Percentiles rank a stretch among this genome's conserved stretches.
Conservation (phyloP, 768 basidiomycete species). For the Phanerochaete carnosa region DNA sequence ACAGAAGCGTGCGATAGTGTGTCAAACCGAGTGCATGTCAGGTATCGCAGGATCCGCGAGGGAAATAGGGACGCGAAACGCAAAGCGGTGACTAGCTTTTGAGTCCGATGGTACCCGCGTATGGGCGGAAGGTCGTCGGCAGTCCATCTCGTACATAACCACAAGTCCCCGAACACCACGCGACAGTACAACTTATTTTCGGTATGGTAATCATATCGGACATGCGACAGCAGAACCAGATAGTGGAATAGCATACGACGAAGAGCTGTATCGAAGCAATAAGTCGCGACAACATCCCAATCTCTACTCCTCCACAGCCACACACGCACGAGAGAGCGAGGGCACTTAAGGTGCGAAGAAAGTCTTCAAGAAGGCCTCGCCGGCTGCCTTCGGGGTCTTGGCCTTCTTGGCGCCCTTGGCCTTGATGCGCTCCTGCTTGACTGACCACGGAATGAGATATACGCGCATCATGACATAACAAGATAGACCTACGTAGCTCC, state of each 20-base stretch:
- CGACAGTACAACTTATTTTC: conserved; percentile 1
- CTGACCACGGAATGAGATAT: conserved; percentile 33
- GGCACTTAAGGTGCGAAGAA: conserved; percentile 76
- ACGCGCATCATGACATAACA: not conserved
- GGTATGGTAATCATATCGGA: conserved; percentile 14
- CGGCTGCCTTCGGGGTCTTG: conserved; percentile 60
- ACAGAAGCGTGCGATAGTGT: too few relatives aligned
- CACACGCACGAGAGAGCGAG: not conserved
- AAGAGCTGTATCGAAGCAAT: not conserved
- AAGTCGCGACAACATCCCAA: conserved; percentile 1
- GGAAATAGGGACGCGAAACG: too few relatives aligned
- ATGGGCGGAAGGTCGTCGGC: too few relatives aligned
- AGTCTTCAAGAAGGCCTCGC: conserved; percentile 79
- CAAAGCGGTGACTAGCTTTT: too few relatives aligned
- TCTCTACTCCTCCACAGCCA: conserved; percentile 9
- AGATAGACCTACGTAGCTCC: conserved; percentile 68
- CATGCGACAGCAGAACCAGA: conserved; percentile 6
- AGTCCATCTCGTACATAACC: too few relatives aligned
- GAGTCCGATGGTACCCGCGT: too few relatives aligned
- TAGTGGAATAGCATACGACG: conserved; percentile 7
- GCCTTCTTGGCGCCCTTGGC: conserved; percentile 61
- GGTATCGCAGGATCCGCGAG: too few relatives aligned
- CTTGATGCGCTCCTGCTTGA: conserved; percentile 77
- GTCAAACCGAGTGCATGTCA: too few relatives aligned
- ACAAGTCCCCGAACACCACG: too few relatives aligned